Conservation (phyloP, 148 eudicot genomes). For the Salicornia ramosissima region DNA sequence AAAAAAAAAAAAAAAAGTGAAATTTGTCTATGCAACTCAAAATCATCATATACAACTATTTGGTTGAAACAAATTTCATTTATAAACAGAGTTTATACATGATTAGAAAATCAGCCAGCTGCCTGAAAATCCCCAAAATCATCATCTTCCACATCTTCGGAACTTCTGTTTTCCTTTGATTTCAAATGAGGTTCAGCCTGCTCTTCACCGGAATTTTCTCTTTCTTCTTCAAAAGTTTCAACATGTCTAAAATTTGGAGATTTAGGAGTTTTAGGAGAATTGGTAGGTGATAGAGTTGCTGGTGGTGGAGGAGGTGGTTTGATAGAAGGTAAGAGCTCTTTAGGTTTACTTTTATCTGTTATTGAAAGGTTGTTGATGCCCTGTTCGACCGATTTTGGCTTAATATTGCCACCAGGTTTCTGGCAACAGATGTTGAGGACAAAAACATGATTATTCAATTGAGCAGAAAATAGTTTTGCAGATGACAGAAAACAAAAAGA, state of each 20-base stretch:
- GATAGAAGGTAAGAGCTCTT: conserved; percentile 51
- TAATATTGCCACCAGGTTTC: conserved; percentile 47
- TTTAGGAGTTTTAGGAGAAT: conserved; percentile 37
- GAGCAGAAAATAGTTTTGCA: conserved; percentile 1
- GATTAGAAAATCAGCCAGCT: conserved; percentile 36
- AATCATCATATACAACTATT: conserved; percentile 30
- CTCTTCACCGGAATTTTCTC: conserved; percentile 21
- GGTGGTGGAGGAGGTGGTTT: conserved; percentile 91
- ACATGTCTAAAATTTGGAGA: conserved; percentile 35
- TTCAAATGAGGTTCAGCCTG: conserved; percentile 28
- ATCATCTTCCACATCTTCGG: conserved; percentile 60
- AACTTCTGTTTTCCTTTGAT: conserved; percentile 30
- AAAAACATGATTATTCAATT: not conserved
- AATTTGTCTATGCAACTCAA: conserved; percentile 15
- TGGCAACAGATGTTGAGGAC: conserved; percentile 24
- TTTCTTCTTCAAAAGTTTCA: conserved; percentile 24
- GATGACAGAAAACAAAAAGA: not conserved
- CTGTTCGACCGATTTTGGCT: conserved; percentile 66
- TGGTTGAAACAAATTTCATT: not conserved
- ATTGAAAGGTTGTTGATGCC: conserved; percentile 49
- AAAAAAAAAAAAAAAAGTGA: too few relatives aligned
- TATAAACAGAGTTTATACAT: conserved; percentile 22
- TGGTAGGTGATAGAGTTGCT: conserved; percentile 49
- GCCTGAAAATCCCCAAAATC: conserved; percentile 98
- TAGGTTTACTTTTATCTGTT: conserved; percentile 42